Conservation (phyloP, 2,329 filamentous ascomycete species). For the Hypoxylon sp. region DNA sequence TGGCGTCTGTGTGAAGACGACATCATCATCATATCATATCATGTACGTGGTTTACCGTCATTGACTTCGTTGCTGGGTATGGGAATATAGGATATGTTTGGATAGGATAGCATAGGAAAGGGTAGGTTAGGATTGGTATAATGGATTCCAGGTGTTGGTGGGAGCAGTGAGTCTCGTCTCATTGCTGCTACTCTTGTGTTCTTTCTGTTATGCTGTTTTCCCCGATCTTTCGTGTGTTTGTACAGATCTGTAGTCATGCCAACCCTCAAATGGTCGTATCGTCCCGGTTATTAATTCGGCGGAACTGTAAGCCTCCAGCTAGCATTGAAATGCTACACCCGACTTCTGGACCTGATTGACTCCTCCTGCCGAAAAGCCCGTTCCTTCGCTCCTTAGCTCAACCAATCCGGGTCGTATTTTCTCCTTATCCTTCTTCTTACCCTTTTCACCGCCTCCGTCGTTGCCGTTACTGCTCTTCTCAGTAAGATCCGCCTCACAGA, state of each 20-base stretch:
- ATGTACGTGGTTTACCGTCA: constrained; percentile 34
- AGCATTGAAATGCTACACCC: constrained; percentile 88
- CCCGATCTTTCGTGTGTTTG: not conserved
- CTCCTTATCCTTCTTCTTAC: constrained; percentile 62
- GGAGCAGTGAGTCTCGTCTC: constrained; percentile 3
- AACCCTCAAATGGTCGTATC: not conserved
- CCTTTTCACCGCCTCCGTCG: constrained; percentile 46
- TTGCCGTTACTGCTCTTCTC: constrained; percentile 57
- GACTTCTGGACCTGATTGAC: constrained; percentile 83
- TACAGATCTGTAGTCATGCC: not conserved
- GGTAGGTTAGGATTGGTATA: constrained; percentile 9
- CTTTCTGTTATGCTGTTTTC: not conserved
- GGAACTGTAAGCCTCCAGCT: constrained; percentile 39
- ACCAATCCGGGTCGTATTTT: constrained; percentile 80
- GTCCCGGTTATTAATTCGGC: not conserved
- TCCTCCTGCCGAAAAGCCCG: constrained; percentile 92
- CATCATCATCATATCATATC: constrained; percentile 23
- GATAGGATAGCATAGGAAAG: constrained; percentile 13
- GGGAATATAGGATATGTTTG: constrained; percentile 9
- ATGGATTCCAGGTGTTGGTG: constrained; percentile 6
- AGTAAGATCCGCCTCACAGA: constrained; percentile 86
- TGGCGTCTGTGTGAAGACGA: constrained; percentile 28
- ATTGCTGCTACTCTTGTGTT: constrained; percentile 13
- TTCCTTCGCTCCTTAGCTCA: constrained; percentile 86
- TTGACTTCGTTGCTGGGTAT: constrained; percentile 11